Percentiles rank a stretch among this genome's conserved stretches.
These are phyloP conservation scores for Porogramme epimiltina DNA, from an alignment of 1,284 basidiomycete genomes.

Conservation along the genomic window DNA sequence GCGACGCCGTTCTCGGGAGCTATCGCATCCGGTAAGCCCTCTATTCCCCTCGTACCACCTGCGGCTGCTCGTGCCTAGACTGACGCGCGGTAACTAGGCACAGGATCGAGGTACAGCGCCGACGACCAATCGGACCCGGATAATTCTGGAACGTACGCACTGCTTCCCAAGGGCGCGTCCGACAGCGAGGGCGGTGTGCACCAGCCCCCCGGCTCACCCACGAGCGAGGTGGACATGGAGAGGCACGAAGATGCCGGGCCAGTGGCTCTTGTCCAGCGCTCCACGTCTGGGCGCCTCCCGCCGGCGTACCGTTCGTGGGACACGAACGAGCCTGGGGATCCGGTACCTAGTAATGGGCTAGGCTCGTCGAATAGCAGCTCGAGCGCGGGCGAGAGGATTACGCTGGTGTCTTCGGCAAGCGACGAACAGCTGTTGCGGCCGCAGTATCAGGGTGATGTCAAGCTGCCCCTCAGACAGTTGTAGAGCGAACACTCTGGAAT, in stretches of 20 bases:
- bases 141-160: no score
- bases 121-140: no score
- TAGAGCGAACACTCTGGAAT: neutral
- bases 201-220: no score
- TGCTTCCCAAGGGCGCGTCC: no score
- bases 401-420: no score
- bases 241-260: constrained; percentile 21
- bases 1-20: constrained; percentile 18
- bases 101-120: no score
- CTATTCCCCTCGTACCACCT: no score
- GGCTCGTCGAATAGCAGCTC: neutral
- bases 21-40: constrained; percentile 2
- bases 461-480: neutral
- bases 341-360: neutral
- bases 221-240: no score
- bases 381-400: neutral
- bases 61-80: no score
- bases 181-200: no score
- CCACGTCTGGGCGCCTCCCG: constrained; percentile 17
- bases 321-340: neutral
- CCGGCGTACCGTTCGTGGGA: constrained; percentile 22
- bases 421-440: neutral
- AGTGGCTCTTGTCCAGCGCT: constrained; percentile 12
- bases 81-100: no score
- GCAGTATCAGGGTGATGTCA: constrained; percentile 2